phyloP scores from a whole-genome alignment of 169 alveolate species.

The Plasmodium inui region DNA sequence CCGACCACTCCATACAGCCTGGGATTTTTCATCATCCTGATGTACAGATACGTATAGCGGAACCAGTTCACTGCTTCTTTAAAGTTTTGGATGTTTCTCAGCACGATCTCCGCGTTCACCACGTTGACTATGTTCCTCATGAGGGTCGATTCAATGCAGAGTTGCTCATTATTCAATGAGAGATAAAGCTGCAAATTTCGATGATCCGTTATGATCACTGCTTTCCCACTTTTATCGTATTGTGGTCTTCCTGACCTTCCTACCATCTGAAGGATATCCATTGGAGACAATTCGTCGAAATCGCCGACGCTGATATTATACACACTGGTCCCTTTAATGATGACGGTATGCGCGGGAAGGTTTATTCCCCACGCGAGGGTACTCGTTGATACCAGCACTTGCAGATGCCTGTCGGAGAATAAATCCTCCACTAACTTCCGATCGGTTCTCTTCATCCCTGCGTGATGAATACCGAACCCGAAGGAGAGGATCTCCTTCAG shows the following conservation, averaged over 20 bases:
- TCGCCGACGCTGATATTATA: slow-evolving; percentile 98
- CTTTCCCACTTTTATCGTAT: slow-evolving; percentile 99
- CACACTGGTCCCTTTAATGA: slow-evolving; percentile 99
- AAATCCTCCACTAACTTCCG: slow-evolving; percentile 97
- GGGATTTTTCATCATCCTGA: slow-evolving; percentile 94
- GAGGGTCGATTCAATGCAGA: slow-evolving; percentile 97
- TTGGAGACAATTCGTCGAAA: slow-evolving; percentile 98
- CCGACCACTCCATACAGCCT: slow-evolving; percentile 90
- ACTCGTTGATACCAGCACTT: slow-evolving; percentile 98
- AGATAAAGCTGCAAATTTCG: slow-evolving; percentile 96
- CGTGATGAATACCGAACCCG: slow-evolving; percentile 99
- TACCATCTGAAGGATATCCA: slow-evolving; percentile 99
- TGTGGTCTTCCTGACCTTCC: slow-evolving; percentile 99
- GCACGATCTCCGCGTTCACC: slow-evolving; percentile 98
- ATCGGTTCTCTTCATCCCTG: slow-evolving; percentile 98
- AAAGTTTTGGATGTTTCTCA: slow-evolving; percentile 93
- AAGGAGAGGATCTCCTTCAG: slow-evolving; percentile 96
- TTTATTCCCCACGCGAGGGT: slow-evolving; percentile 99
- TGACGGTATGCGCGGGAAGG: slow-evolving; percentile 99
- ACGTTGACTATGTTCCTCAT: slow-evolving; percentile 94
- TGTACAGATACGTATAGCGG: slow-evolving; percentile 96
- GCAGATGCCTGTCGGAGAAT: slow-evolving; percentile 96
- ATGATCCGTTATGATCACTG: slow-evolving; percentile 97
- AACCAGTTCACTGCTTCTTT: slow-evolving; percentile 98
- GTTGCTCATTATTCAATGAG: slow-evolving; percentile 96